Percentiles rank a stretch among this genome's conserved stretches.
These are phyloP conservation scores for Anisodus tanguticus DNA, from an alignment of 257 asterid genomes.

Conservation along the genomic window DNA sequence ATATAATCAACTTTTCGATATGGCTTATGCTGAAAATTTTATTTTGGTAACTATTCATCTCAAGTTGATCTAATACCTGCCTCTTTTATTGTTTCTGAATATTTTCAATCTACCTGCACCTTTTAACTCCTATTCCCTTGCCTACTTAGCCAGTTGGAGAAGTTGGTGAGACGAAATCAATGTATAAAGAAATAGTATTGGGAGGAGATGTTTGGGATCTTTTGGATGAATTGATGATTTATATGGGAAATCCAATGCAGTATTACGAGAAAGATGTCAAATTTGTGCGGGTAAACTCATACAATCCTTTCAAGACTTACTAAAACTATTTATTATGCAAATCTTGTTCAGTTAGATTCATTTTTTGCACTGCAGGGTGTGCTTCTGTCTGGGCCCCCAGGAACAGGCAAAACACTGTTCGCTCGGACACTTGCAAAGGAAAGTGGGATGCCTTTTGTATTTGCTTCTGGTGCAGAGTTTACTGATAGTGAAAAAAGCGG, in stretches of 20 bases:
- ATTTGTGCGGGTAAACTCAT: constrained; percentile 84
- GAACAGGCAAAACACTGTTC: constrained; percentile 97
- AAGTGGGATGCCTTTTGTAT: constrained; percentile 96
- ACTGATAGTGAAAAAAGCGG: constrained; percentile 97
- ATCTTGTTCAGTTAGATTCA: constrained; percentile 29
- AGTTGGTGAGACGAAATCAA: constrained; percentile 82
- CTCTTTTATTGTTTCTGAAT: constrained; percentile 30
- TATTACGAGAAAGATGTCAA: constrained; percentile 85
- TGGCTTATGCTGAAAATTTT: constrained; percentile 93
- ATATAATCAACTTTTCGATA: constrained; percentile 84
- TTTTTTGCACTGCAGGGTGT: constrained; percentile 70
- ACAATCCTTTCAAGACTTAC: constrained; percentile 22
- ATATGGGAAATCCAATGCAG: constrained; percentile 96
- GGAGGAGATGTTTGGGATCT: constrained; percentile 99
- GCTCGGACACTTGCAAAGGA: constrained; percentile 94
- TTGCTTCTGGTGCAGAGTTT: constrained; percentile 99
- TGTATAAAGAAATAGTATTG: constrained; percentile 88
- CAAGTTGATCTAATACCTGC: constrained; percentile 10
- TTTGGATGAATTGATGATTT: constrained; percentile 92
- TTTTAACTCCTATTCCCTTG: constrained; percentile 38
- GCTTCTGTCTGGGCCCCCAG: constrained; percentile 98
- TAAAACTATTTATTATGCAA: constrained; percentile 31
- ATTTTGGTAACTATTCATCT: constrained; percentile 64
- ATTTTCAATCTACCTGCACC: not conserved
- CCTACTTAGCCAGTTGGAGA: constrained; percentile 83